These are phyloP conservation scores for Scedosporium dehoogii DNA, from an alignment of 2,329 filamentous ascomycete species.

Conservation along the genomic window DNA sequence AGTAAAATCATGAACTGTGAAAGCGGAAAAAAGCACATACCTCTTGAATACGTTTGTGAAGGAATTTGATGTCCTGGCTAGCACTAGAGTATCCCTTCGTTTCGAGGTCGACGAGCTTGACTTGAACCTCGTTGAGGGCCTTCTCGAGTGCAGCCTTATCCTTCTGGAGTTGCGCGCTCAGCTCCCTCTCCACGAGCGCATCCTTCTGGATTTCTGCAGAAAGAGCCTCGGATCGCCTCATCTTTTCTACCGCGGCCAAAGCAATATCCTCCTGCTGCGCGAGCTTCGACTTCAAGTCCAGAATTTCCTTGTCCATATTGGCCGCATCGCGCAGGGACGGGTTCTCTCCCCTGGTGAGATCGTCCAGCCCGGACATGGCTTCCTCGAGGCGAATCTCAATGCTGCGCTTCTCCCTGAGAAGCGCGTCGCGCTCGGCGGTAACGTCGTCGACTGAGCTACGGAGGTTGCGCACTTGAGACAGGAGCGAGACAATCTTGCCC, in stretches of 20 bases:
- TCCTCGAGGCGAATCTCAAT: slow-evolving; percentile 78
- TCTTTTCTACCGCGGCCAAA: slow-evolving; percentile 87
- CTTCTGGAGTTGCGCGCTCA: slow-evolving; percentile 70
- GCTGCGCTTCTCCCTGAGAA: slow-evolving; percentile 81
- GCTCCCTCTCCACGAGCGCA: slow-evolving; percentile 75
- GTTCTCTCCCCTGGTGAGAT: slow-evolving; percentile 74
- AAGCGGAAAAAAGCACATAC: slow-evolving; percentile 43
- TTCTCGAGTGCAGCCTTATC: slow-evolving; percentile 88
- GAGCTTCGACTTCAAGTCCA: slow-evolving; percentile 79
- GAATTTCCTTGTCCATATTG: slow-evolving; percentile 74
- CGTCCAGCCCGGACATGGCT: slow-evolving; percentile 79
- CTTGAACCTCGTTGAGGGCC: slow-evolving; percentile 78
- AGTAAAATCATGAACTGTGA: neutral
- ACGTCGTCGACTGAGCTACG: slow-evolving; percentile 80
- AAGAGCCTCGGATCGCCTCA: slow-evolving; percentile 85
- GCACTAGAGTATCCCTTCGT: slow-evolving; percentile 94
- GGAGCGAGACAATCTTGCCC: slow-evolving; percentile 77
- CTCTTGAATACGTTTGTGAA: slow-evolving; percentile 91
- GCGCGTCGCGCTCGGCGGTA: slow-evolving; percentile 71
- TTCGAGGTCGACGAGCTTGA: slow-evolving; percentile 84
- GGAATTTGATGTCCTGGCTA: slow-evolving; percentile 89
- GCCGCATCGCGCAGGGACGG: slow-evolving; percentile 86
- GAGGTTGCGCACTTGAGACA: slow-evolving; percentile 80
- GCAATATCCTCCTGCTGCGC: slow-evolving; percentile 92
- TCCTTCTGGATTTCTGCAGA: slow-evolving; percentile 88